Base-by-base conservation (phyloP, 1,139 yeast genomes). In the Zygosaccharomyces pseudobailii region DNA sequence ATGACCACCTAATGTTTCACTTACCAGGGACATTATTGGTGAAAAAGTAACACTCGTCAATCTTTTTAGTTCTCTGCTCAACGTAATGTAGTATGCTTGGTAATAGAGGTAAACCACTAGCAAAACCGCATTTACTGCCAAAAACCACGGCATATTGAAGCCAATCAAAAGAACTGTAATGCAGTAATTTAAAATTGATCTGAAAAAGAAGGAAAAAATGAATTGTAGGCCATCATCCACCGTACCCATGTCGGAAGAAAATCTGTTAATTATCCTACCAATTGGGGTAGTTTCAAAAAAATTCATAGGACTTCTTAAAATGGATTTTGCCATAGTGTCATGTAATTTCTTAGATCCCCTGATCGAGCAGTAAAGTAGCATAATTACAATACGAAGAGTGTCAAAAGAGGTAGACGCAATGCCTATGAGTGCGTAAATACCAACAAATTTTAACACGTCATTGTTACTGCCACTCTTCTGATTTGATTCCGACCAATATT, bases 241-340 rank as follows among this genome's bases (percentile, higher is more conserved):
- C 44, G 78, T 76, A 50, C 75, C 76, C 59, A 87, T 74, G 63
- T 87, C 95, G 52, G 83, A 78, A 17, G 90, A 80, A 59, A 87
- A 87, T 45, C 81, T 64, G 48, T 84, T 84, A 58, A 83, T 72
- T 36, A 84, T 73, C 67, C 92, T 74, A 10, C 92, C 92, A 52
- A 82, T 72, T 28, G 92, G 92, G 0, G 90, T 84, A 1, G 89
- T 84, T 66, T 84, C 92, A 60, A 84, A 84, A 63, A 83, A 84
- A 2, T 82, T 73, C 87, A 84, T 82, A 49, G 90, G 90, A 0
- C 89, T 80, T 53, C 81, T 70, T 52, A 84, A 65, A 13, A 84
- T 86, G 36, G 84, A 68, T 6, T 56, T 56, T 0, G 87, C 84
- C 88, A 84, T 82, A 27, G 65, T 69, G 53, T 78, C 76, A 62